These are phyloP conservation scores for Hypoxylon perforatum DNA, from an alignment of 495 filamentous ascomycete species.

Conservation along the genomic window DNA sequence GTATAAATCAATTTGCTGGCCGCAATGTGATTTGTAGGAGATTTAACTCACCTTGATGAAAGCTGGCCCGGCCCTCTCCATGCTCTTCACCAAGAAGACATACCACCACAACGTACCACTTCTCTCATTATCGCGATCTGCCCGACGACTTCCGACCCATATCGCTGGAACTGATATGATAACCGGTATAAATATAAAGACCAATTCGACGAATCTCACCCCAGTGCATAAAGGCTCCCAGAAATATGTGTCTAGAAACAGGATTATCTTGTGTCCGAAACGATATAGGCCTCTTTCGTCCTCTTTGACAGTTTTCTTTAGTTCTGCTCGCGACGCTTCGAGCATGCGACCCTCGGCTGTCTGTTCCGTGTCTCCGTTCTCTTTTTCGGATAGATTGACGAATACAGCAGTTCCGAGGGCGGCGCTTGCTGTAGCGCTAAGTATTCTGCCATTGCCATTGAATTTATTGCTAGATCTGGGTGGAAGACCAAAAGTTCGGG, in stretches of 20 bases:
- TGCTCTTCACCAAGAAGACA: slow-evolving; percentile 82
- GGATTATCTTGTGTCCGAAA: slow-evolving; percentile 62
- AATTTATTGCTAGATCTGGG: slow-evolving; percentile 6
- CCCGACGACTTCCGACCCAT: slow-evolving; percentile 74
- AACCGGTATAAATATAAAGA: slow-evolving; percentile 91
- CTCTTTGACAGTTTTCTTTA: slow-evolving; percentile 71
- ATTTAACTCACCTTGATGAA: slow-evolving; percentile 86
- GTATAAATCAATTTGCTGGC: slow-evolving; percentile 36
- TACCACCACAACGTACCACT: slow-evolving; percentile 96
- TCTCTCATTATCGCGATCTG: slow-evolving; percentile 73
- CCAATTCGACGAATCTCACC: slow-evolving; percentile 83
- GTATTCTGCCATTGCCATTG: slow-evolving; percentile 40
- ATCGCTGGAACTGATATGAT: slow-evolving; percentile 81
- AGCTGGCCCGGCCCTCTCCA: slow-evolving; percentile 95
- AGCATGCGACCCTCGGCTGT: slow-evolving; percentile 89
- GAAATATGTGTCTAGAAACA: slow-evolving; percentile 76
- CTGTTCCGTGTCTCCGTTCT: slow-evolving; percentile 67
- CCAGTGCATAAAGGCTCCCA: slow-evolving; percentile 92
- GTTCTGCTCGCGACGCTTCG: slow-evolving; percentile 78
- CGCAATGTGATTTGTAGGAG: neutral
- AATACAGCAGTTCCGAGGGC: slow-evolving; percentile 68
- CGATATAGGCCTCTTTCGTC: slow-evolving; percentile 67
- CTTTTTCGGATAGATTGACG: slow-evolving; percentile 74
- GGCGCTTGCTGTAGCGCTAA: slow-evolving; percentile 65
- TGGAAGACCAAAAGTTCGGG: neutral